Conservation (phyloP, 805 yeast genomes). For the Starmerella vaccinii region DNA sequence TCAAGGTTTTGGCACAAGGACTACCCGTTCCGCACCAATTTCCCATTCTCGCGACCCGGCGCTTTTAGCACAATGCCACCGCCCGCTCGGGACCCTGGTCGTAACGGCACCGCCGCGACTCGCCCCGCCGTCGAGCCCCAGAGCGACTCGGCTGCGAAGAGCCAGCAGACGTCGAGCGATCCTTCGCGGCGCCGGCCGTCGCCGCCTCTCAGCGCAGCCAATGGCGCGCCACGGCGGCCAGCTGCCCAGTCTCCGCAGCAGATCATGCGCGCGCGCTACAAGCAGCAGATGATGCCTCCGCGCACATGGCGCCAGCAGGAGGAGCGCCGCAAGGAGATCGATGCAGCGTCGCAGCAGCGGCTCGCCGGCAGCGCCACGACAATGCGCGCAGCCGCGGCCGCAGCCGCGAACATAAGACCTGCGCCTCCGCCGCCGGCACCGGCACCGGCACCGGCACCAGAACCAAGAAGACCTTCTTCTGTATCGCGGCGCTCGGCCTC, state of each 20-base stretch:
- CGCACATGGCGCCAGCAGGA: constrained; percentile 16
- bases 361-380: neutral
- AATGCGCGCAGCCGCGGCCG: constrained; percentile 17
- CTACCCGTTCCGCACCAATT: neutral
- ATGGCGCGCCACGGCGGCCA: neutral
- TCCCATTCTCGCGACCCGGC: neutral
- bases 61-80: neutral
- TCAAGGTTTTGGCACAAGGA: neutral
- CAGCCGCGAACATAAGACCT: constrained; percentile 17
- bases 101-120: neutral
- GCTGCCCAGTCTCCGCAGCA: constrained; percentile 14
- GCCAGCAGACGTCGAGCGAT: neutral
- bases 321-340: constrained; percentile 11
- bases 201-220: neutral
- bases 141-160: neutral
- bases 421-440: neutral
- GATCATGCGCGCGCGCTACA: constrained; percentile 20
- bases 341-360: constrained; percentile 3
- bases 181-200: neutral
- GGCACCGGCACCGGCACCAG: too few relatives aligned
- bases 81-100: neutral
- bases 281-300: constrained; percentile 16
- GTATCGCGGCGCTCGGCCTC: too few relatives aligned
- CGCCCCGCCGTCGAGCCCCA: neutral
- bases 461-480: too few relatives aligned